Base-by-base conservation (phyloP, 495 filamentous ascomycete genomes). In the Podospora anserina region DNA sequence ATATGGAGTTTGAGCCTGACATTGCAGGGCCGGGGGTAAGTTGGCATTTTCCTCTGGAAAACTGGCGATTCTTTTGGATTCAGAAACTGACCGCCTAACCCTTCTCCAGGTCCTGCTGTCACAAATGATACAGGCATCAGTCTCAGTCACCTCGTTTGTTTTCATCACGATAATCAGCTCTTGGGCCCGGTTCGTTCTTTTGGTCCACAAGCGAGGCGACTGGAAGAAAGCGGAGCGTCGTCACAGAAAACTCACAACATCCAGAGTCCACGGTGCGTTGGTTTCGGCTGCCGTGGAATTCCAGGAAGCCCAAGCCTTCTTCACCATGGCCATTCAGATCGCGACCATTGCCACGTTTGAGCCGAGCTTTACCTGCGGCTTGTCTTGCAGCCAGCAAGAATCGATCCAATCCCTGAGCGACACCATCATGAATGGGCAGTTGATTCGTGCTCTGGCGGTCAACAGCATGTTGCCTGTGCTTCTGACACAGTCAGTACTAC, bases 1-100 rank as follows among this genome's bases (percentile, higher is more conserved):
- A 55, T n/a, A 44, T 44, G 7, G 57, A 26, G 4, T 23, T 66
- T 23, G 34, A 59, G n/a, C 27, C 64, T n/a, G 64, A 66, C 34
- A 59, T 66, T 59, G 64, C 64, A 28, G 64, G 64, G 3, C 64
- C 64, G 3, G 64, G 64, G 54, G 64, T 49, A 66, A 32, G 63
- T 56, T 56, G 4, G 16, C 6, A 15, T 18, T 4, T 65, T 19
- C 16, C 39, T 11, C 39, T 49, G 39, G 5, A 49, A 9, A 49
- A 49, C 23, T 23, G 23, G 23, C 39, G 15, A 11, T 49, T 49
- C 39, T 4, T 32, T 32, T 5, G 7, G 4, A 7, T 5, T 7
- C 30, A 49, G 15, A 27, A 16, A 4, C 20, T 11, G 59, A 28
- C 59, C 18, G 6, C 3, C 6, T 27, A 9, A 27, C 56, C 18